Evolutionary conservation across 1,139 yeast genomes (phyloP).

Genomic region (Diutina mesorugosa): DNA sequence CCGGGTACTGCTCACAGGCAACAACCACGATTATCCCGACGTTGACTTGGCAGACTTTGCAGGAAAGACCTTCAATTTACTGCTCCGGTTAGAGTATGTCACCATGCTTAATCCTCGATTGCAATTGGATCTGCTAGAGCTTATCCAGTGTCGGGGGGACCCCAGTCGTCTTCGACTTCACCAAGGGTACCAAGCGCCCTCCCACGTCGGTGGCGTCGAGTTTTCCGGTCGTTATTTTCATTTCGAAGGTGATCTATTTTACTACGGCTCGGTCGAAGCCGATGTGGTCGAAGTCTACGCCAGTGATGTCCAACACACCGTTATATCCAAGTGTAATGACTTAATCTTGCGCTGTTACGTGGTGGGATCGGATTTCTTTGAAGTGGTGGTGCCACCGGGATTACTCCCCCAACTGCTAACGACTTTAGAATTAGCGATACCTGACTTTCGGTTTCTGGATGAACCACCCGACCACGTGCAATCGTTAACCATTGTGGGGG

Average conservation of each 20-base stretch:
- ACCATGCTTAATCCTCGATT: neutral
- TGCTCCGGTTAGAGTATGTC: neutral
- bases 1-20: neutral
- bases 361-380: neutral
- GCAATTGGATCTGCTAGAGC: neutral
- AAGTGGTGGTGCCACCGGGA: neutral
- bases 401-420: neutral
- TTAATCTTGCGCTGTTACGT: neutral
- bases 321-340: neutral
- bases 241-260: neutral
- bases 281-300: neutral
- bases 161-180: neutral
- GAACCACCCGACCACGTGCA: neutral
- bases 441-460: neutral
- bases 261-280: neutral
- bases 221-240: neutral
- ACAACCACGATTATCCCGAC: neutral
- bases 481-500: neutral
- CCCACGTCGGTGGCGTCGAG: neutral
- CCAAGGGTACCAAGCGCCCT: neutral
- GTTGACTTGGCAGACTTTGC: neutral
- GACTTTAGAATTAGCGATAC: neutral
- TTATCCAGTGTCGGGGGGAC: neutral
- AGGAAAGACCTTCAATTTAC: neutral
- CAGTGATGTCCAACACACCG: neutral